A percentile compares a stretch with the other conserved stretches of the same genome.
Evolutionary conservation across 441 rosid genomes (phyloP).

Genomic region (Metrosideros polymorpha): DNA sequence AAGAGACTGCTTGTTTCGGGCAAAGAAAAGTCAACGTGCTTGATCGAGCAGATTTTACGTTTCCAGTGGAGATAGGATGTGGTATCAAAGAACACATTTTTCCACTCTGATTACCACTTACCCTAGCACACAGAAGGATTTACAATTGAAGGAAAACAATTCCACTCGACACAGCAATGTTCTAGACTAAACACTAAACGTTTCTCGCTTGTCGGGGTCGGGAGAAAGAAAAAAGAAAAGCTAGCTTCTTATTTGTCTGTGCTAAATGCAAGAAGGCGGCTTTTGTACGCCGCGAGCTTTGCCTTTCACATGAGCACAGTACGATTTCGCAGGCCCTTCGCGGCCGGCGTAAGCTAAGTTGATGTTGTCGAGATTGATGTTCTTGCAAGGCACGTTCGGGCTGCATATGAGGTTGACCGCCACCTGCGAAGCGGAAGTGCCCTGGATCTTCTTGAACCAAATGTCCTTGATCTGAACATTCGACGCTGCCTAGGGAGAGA

Average conservation of each 20-base stretch:
- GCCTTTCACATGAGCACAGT: conserved; percentile 3
- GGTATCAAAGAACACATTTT: too few relatives aligned
- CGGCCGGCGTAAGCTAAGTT: not conserved
- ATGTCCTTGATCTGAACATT: conserved; percentile 39
- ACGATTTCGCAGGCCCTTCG: not conserved
- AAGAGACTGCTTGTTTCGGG: too few relatives aligned
- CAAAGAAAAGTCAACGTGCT: not conserved
- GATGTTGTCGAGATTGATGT: not conserved
- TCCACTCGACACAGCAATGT: not conserved
- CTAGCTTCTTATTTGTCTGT: not conserved
- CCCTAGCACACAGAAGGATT: not conserved
- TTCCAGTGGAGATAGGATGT: not conserved
- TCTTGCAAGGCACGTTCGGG: conserved; percentile 26
- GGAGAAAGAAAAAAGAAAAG: not conserved
- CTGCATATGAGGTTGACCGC: conserved; percentile 45
- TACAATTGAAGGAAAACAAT: not conserved
- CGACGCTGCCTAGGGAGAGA: conserved; percentile 20
- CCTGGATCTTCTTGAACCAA: conserved; percentile 43
- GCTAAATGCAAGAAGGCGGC: conserved; percentile 19
- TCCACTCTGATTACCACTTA: not conserved
- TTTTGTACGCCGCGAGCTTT: conserved; percentile 5
- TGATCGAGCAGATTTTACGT: not conserved
- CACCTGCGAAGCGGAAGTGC: conserved; percentile 25
- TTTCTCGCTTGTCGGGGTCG: not conserved
- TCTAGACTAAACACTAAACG: not conserved